phyloP scores from a whole-genome alignment of 2,329 filamentous ascomycete species.

The Hawksworthiomyces lignivorus region DNA sequence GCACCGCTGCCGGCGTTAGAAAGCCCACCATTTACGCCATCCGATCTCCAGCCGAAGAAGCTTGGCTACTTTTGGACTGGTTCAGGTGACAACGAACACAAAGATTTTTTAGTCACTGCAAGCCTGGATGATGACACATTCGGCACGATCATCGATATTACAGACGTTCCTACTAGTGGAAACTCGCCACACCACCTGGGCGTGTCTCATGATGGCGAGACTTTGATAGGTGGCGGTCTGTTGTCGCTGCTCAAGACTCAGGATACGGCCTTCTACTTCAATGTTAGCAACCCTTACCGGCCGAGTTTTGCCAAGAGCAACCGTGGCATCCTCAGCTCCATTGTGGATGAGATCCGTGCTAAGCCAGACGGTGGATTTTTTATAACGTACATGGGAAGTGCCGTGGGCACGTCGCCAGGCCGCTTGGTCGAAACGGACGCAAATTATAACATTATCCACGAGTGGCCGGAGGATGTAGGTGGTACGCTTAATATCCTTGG shows the following conservation, averaged over 20 bases:
- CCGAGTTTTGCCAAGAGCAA: constrained; percentile 54
- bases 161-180: constrained; percentile 50
- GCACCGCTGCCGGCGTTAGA: constrained; percentile 50
- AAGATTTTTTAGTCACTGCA: constrained; percentile 51
- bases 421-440: constrained; percentile 54
- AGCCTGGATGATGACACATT: constrained; percentile 56
- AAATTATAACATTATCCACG: constrained; percentile 52
- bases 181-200: constrained; percentile 55
- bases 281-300: constrained; percentile 49
- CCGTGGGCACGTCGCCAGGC: constrained; percentile 49
- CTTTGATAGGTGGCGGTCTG: constrained; percentile 48
- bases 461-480: constrained; percentile 51
- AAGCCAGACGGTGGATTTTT: constrained; percentile 57
- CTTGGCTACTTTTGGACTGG: constrained; percentile 59
- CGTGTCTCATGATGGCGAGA: constrained; percentile 47
- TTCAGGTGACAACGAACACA: constrained; percentile 51
- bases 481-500: constrained; percentile 48
- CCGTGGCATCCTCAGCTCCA: constrained; percentile 49
- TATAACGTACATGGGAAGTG: constrained; percentile 55
- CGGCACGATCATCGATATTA: constrained; percentile 49
- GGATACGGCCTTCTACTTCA: constrained; percentile 57
- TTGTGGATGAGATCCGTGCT: constrained; percentile 54
- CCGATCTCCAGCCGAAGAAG: constrained; percentile 55
- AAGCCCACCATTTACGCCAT: constrained; percentile 43
- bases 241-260: constrained; percentile 52